Base-by-base conservation (phyloP, 331 rosid genomes). In the Prunus yedoensis region DNA sequence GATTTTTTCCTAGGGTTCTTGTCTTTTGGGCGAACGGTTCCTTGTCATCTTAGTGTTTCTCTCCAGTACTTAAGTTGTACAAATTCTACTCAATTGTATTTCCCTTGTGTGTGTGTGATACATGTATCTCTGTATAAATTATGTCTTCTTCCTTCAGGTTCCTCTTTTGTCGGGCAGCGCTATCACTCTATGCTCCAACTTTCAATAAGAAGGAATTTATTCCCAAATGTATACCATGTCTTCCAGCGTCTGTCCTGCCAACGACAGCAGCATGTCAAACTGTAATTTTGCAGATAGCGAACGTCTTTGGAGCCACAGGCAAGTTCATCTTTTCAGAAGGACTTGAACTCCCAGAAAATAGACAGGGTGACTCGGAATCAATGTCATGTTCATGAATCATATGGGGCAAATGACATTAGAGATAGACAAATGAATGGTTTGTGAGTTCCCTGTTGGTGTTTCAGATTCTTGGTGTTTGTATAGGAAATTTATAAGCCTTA, bases 201-300 rank as follows among this genome's bases (percentile, higher is more conserved):
- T 77, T 75, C 68, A 78, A 87, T 68, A 85, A 89, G 80, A 80
- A 59, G 57, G 97, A 88, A 68, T 94, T 83, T 61, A 73, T 85
- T 38, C 99, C 99, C 13, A 77, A 74, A 67, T 94, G 92, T 27
- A 65, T 90, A 71, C 99, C 99, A 17, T 60, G 86, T 72, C 90
- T 92, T 84, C 94, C 93, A 5, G 77, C 38, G 0, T 75, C 81
- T 68, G 77, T 81, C 68, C 75, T 81, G 76, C 86, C 93, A 4
- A 68, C 82, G 20, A 45, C 64, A 56, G 47, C 63, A 59, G 70
- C 81, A 9, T 77, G 77, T 62, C 83, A 89, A 82, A 85, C 82
- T 68, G 86, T 81, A 62, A 77, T 90, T 75, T 56, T 43, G 83
- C 84, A 89, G 80, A 63, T 90, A 57, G 96, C 92, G 1, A 77